Base-by-base conservation (phyloP, 1,139 yeast genomes). In the Arxiozyma bovina region DNA sequence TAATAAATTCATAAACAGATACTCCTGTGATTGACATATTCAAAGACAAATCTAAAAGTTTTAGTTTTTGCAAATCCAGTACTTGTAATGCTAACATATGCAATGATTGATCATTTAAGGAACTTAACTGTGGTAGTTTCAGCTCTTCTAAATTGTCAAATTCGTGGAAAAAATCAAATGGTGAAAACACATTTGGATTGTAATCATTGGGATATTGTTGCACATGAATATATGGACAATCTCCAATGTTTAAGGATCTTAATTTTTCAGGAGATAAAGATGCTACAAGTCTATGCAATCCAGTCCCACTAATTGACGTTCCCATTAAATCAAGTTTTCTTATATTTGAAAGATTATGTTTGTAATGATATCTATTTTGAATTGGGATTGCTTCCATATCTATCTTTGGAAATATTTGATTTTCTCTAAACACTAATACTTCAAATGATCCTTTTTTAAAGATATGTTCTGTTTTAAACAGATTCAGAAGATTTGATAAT, bases 1-100 rank as follows among this genome's bases (percentile, higher is more conserved):
- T 57, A 4, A 65, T 27, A 12, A 68, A 56, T 18, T 67, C 67
- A 54, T 61, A 67, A 2, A 67, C 50, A 1, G 70, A 60, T 11
- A 62, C 68, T 15, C 72, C 72, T 1, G 68, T 62, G 22, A 68
- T 57, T 15, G 61, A 58, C 22, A 62, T 62, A 55, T 66, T 68
- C 23, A 66, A 54, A 12, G 72, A 66, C 6, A 68, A 50, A 50
- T 68, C 72, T 18, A 67, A 51, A 21, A 48, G 55, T 42, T 58
- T 52, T 17, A 68, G 51, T 6, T 60, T 54, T n/a, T 51, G 40
- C 11, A 65, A 44, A 22, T 56, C 51, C 7, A 51, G 44, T 9
- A 60, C 55, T 34, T 59, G 54, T 23, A 57, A 55, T 1, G 56
- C 53, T 8, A 67, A 34, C 15, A 59, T 42, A 4, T 55, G 53